Evolutionary conservation across 371 early-diverging fungal genomes (phyloP).

Genomic region (Zychaea mexicana): DNA sequence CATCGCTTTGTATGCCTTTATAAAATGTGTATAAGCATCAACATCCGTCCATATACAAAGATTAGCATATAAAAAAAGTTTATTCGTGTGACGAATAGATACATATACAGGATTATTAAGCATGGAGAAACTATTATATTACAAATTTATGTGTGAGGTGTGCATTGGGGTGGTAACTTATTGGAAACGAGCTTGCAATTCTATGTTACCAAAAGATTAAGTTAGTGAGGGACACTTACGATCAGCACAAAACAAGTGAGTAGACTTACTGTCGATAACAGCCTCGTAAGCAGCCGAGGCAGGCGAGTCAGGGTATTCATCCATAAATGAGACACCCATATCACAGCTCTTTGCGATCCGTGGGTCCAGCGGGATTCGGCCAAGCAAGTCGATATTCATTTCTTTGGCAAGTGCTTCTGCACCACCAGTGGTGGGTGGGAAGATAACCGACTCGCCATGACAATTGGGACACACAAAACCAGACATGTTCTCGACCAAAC

Average conservation of each 20-base stretch:
- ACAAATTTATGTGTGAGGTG: background rate
- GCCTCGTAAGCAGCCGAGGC: slow-evolving; percentile 76
- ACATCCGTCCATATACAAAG: background rate
- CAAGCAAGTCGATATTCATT: slow-evolving; percentile 76
- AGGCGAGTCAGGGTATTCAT: slow-evolving; percentile 86
- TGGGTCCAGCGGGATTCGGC: slow-evolving; percentile 92
- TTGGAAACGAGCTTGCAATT: slow-evolving; percentile 2
- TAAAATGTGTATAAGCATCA: no score
- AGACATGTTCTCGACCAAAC: slow-evolving; percentile 99
- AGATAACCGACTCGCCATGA: slow-evolving; percentile 80
- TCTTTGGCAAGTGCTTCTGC: slow-evolving; percentile 82
- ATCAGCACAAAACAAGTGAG: no score
- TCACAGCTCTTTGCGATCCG: slow-evolving; percentile 84
- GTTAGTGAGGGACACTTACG: background rate
- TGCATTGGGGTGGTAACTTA: background rate
- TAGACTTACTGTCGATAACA: slow-evolving; percentile 65
- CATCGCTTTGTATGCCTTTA: no score
- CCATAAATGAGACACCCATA: slow-evolving; percentile 85
- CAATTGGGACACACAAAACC: slow-evolving; percentile 97
- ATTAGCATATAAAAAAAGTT: background rate
- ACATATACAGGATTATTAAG: background rate
- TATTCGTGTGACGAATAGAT: background rate
- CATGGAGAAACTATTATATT: background rate
- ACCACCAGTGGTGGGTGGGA: slow-evolving; percentile 93
- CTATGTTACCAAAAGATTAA: background rate